Conservation (phyloP, 2,329 filamentous ascomycete species). For the Sporothrix euskadiensis region DNA sequence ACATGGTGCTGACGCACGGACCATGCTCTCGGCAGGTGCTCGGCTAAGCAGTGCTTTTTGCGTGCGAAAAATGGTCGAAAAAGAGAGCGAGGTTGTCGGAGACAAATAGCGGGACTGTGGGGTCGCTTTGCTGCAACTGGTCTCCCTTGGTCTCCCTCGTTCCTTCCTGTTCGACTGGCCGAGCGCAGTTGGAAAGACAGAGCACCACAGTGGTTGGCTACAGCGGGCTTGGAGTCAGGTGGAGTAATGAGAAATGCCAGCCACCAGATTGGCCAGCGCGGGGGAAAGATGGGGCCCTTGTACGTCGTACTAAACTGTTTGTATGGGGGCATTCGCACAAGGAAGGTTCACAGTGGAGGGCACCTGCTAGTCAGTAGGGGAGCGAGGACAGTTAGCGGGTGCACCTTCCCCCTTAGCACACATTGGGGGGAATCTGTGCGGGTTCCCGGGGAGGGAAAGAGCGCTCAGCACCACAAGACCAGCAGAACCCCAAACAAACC, state of each 20-base stretch:
- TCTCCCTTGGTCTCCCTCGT: no score
- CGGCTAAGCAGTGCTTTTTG: conserved; percentile 24
- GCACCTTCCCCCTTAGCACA: neutral
- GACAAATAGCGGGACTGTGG: conserved; percentile 10
- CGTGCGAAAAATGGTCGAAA: neutral
- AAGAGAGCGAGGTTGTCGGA: conserved; percentile 22
- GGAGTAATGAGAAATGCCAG: conserved; percentile 34
- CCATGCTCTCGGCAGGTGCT: conserved; percentile 29
- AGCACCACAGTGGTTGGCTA: conserved; percentile 10
- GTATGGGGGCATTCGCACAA: neutral
- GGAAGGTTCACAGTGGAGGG: neutral
- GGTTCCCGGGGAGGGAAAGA: conserved; percentile 17
- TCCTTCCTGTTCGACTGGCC: neutral
- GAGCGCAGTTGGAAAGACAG: conserved; percentile 6
- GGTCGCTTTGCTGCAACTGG: neutral
- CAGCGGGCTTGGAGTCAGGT: conserved; percentile 5
- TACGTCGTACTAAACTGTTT: neutral
- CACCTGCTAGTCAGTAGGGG: neutral
- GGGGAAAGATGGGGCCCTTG: conserved; percentile 2
- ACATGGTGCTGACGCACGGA: conserved; percentile 22
- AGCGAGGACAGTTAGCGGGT: neutral
- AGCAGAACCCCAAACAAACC: neutral
- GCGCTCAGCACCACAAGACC: neutral
- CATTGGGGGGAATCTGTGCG: conserved; percentile 4
- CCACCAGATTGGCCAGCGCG: conserved; percentile 31